Percentiles rank a stretch among this genome's conserved stretches.
phyloP scores from a whole-genome alignment of 257 asterid genomes.

The Fraxinus quadrangulata region DNA sequence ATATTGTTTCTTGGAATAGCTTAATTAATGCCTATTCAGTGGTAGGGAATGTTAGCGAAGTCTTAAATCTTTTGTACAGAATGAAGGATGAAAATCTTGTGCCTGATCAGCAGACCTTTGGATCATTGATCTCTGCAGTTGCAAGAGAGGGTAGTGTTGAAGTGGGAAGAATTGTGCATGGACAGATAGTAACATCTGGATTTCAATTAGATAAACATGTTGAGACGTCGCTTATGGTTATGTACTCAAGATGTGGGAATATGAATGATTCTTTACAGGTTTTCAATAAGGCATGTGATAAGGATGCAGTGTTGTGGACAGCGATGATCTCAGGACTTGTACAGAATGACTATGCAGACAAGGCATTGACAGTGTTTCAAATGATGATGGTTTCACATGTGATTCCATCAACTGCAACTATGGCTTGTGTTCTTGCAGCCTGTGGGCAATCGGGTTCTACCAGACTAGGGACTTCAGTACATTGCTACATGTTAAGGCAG shows the following conservation, averaged over 20 bases:
- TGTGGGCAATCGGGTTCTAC: constrained; percentile 67
- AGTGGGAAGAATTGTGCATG: constrained; percentile 64
- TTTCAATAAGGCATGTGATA: constrained; percentile 50
- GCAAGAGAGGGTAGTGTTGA: constrained; percentile 51
- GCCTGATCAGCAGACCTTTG: constrained; percentile 78
- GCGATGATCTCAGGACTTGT: constrained; percentile 84
- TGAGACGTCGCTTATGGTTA: constrained; percentile 59
- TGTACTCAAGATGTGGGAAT: constrained; percentile 61
- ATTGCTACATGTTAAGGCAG: constrained; percentile 62
- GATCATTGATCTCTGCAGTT: constrained; percentile 56
- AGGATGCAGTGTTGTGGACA: constrained; percentile 71
- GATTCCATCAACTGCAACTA: constrained; percentile 56
- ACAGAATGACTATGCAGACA: constrained; percentile 59
- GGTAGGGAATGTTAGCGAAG: constrained; percentile 44
- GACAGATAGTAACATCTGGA: constrained; percentile 52
- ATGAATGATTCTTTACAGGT: constrained; percentile 51
- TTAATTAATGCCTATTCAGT: constrained; percentile 60
- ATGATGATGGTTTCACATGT: constrained; percentile 53
- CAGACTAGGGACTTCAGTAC: constrained; percentile 62
- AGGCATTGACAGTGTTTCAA: constrained; percentile 54
- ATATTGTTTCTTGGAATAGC: constrained; percentile 85
- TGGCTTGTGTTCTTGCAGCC: constrained; percentile 79
- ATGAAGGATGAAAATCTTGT: constrained; percentile 53
- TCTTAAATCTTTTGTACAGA: constrained; percentile 40
- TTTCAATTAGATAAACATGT: constrained; percentile 50